A percentile compares a stretch with the other conserved stretches of the same genome.
phyloP scores from a whole-genome alignment of 352 stramenopile genomes.

The Phytopythium ostracodes region DNA sequence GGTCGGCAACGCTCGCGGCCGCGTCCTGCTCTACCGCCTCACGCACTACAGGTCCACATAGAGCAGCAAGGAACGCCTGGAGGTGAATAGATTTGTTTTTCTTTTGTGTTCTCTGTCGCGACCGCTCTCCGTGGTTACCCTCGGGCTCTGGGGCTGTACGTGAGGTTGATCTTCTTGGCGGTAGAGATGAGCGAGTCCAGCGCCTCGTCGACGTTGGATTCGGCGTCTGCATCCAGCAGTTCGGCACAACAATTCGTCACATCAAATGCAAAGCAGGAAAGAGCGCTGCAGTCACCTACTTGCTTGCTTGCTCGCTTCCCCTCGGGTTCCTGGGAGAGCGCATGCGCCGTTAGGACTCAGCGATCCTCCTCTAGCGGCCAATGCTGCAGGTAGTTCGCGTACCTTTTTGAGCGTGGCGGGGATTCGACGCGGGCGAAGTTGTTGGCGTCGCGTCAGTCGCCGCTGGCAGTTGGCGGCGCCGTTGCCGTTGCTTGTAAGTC shows the following conservation, averaged over 20 bases:
- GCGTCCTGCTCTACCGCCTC: slow-evolving; percentile 95
- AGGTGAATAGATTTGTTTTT: slow-evolving; percentile 9
- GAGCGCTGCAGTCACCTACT: slow-evolving; percentile 9
- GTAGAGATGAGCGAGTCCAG: slow-evolving; percentile 59
- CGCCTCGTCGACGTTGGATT: slow-evolving; percentile 44
- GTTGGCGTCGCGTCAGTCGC: background rate
- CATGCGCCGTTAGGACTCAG: background rate
- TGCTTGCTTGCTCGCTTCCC: background rate
- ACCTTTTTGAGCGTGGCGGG: background rate
- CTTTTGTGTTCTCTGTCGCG: background rate
- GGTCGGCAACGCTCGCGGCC: slow-evolving; percentile 95
- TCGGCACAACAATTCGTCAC: background rate
- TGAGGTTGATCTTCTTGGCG: slow-evolving; percentile 52
- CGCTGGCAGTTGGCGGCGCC: background rate
- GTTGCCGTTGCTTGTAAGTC: slow-evolving; percentile 4
- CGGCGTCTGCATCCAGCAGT: slow-evolving; percentile 5
- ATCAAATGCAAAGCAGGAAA: background rate
- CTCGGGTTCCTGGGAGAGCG: background rate
- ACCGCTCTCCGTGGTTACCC: background rate
- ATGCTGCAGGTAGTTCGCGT: background rate
- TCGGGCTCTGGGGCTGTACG: slow-evolving; percentile 23
- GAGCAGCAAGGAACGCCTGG: slow-evolving; percentile 14
- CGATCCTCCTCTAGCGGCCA: background rate
- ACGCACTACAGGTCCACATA: slow-evolving; percentile 92
- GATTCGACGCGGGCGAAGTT: background rate